These are phyloP conservation scores for Ustilago sp. DNA, from an alignment of 1,284 basidiomycete species.

Conservation along the genomic window DNA sequence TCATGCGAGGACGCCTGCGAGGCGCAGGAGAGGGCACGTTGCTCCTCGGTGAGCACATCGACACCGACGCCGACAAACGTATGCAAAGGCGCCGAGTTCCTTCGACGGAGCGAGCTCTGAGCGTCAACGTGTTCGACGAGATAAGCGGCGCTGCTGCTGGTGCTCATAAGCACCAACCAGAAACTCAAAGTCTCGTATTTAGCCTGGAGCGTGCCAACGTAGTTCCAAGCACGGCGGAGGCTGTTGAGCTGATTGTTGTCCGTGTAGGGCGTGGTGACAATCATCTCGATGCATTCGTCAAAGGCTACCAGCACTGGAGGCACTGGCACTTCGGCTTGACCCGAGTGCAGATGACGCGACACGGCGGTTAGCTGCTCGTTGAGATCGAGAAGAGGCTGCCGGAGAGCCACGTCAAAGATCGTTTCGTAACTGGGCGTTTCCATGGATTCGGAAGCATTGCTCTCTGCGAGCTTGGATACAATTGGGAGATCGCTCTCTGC, in stretches of 20 bases:
- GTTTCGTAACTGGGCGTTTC: background rate
- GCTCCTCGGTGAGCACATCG: background rate
- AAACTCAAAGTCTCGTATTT: background rate
- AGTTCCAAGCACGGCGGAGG: background rate
- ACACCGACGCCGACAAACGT: background rate
- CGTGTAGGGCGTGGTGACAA: background rate
- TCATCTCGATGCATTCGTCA: background rate
- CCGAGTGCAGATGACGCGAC: background rate
- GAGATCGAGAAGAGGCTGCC: background rate
- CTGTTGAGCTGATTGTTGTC: background rate
- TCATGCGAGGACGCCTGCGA: background rate
- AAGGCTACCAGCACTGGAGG: background rate
- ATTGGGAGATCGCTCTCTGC: background rate
- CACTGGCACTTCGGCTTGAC: background rate
- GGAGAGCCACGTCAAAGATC: background rate
- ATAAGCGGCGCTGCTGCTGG: background rate
- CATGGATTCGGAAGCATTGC: background rate
- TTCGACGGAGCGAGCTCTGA: too few relatives aligned
- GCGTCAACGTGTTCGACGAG: background rate
- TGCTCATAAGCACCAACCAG: background rate
- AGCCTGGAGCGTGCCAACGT: background rate
- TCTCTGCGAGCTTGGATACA: background rate
- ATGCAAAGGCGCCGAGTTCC: background rate
- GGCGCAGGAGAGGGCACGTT: background rate
- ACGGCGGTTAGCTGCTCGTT: background rate